These are phyloP conservation scores for Immersiella caudata DNA, from an alignment of 495 filamentous ascomycete genomes.

Conservation along the genomic window DNA sequence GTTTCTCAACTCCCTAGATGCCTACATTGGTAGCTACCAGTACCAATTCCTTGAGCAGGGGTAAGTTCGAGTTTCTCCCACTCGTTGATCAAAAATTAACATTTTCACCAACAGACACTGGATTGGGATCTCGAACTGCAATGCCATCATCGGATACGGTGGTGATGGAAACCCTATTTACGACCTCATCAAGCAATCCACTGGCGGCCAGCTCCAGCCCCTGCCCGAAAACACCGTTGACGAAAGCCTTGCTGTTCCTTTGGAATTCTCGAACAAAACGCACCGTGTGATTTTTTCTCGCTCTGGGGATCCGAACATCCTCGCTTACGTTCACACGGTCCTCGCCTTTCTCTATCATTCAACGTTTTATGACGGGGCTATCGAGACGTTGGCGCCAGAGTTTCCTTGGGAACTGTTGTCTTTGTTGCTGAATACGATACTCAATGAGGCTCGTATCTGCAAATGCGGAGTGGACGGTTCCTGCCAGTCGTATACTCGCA, in stretches of 20 bases:
- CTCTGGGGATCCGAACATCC: constrained; percentile 62
- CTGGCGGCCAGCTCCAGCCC: constrained; percentile 20
- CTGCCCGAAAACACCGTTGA: constrained; percentile 29
- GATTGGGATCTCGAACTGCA: constrained; percentile 51
- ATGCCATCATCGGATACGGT: constrained; percentile 46
- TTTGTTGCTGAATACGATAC: constrained; percentile 67
- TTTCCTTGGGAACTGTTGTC: constrained; percentile 71
- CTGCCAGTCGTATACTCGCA: constrained; percentile 46
- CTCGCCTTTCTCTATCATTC: constrained; percentile 71
- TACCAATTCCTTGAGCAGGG: constrained; percentile 68
- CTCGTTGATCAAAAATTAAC: constrained; percentile 29
- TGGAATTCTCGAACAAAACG: constrained; percentile 36
- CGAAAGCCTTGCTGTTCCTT: constrained; percentile 29
- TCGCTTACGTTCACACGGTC: constrained; percentile 69
- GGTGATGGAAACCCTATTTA: constrained; percentile 41
- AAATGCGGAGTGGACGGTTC: too few relatives aligned
- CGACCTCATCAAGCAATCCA: constrained; percentile 32
- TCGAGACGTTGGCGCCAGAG: constrained; percentile 39
- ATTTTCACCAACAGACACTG: constrained; percentile 53
- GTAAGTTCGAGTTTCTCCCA: constrained; percentile 22
- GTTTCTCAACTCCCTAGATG: constrained; percentile 59
- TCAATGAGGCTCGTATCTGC: too few relatives aligned
- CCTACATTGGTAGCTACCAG: constrained; percentile 60
- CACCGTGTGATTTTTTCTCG: constrained; percentile 61
- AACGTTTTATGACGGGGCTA: constrained; percentile 53